phyloP scores from a whole-genome alignment of 2,329 filamentous ascomycete genomes.

The Neospermospora avenae region DNA sequence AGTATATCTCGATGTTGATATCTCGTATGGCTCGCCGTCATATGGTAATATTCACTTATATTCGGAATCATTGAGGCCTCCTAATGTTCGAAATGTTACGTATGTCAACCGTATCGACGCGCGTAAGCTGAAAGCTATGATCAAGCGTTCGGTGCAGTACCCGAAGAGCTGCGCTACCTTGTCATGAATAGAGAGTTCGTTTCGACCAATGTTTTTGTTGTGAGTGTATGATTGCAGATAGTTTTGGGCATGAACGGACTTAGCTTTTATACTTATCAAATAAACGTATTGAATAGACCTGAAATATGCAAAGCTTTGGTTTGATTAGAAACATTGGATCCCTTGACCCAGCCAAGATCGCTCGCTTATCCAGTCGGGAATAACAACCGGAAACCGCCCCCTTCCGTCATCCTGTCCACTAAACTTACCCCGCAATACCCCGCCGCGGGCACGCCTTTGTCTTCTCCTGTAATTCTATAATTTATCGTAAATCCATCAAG shows the following conservation, averaged over 20 bases:
- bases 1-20: no score
- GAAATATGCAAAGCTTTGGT: neutral
- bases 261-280: neutral
- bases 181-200: neutral
- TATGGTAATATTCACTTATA: slow-evolving; percentile 38
- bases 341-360: neutral
- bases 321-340: no score
- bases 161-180: slow-evolving; percentile 10
- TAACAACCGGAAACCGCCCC: slow-evolving; percentile 1
- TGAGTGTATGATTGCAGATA: neutral
- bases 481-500: neutral
- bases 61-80: slow-evolving; percentile 39
- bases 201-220: neutral
- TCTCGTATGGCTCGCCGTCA: no score
- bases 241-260: neutral
- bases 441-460: neutral
- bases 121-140: slow-evolving; percentile 35
- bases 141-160: slow-evolving; percentile 37
- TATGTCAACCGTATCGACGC: slow-evolving; percentile 40
- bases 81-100: slow-evolving; percentile 39
- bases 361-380: neutral
- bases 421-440: slow-evolving; percentile 2
- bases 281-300: neutral
- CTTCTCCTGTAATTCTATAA: neutral
- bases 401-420: neutral